phyloP scores from a whole-genome alignment of 345 rosid genomes.

The Acer yangbiense region DNA sequence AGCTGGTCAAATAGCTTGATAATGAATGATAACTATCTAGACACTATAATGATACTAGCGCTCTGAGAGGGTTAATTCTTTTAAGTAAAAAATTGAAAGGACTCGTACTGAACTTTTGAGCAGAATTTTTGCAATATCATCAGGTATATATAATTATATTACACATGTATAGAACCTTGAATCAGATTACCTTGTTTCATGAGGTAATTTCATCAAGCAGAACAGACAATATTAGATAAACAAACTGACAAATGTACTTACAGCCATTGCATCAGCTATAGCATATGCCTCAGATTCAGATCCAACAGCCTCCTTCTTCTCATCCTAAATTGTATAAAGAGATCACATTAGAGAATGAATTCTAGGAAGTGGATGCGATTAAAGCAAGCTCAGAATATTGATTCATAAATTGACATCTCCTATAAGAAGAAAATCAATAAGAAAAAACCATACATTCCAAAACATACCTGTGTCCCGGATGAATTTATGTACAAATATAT shows the following conservation, averaged over 20 bases:
- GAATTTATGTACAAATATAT: constrained; percentile 84
- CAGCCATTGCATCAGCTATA: constrained; percentile 79
- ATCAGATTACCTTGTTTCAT: neutral
- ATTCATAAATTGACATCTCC: neutral
- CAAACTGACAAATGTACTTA: constrained; percentile 42
- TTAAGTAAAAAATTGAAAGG: neutral
- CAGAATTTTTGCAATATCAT: constrained; percentile 2
- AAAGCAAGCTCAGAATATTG: neutral
- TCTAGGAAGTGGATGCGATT: neutral
- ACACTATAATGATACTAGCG: neutral
- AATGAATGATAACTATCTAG: neutral
- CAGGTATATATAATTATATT: neutral
- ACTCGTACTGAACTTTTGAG: neutral
- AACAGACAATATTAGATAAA: neutral
- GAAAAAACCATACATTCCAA: neutral
- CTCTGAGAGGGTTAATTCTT: neutral
- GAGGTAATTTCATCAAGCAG: neutral
- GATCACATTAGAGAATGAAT: constrained; percentile 17
- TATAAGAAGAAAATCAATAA: constrained; percentile 2
- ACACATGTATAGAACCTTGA: constrained; percentile 7
- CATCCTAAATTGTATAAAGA: constrained; percentile 55
- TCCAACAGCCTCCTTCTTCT: constrained; percentile 83
- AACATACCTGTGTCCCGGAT: constrained; percentile 77
- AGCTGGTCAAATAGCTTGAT: constrained; percentile 5
- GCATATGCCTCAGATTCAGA: constrained; percentile 93